Conservation (phyloP, 192 early-diverging fungal species). For the Chytriomyces sp. region DNA sequence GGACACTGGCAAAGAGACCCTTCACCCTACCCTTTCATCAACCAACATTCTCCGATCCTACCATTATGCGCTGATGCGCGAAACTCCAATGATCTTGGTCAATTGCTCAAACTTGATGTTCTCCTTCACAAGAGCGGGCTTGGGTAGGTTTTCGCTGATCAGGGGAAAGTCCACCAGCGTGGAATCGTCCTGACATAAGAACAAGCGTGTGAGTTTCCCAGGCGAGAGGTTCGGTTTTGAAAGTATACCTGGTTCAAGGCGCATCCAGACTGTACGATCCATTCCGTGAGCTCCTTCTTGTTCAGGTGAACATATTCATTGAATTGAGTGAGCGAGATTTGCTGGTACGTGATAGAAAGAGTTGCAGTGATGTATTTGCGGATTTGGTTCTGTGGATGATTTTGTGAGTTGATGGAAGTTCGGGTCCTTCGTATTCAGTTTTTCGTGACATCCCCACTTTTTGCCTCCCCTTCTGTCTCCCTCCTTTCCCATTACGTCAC, state of each 20-base stretch:
- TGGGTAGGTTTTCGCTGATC: conserved; percentile 82
- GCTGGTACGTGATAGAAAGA: conserved; percentile 80
- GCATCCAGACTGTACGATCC: conserved; percentile 42
- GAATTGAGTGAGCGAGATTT: conserved; percentile 64
- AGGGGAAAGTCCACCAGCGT: conserved; percentile 73
- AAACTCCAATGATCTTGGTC: conserved; percentile 45
- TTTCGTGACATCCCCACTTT: no score
- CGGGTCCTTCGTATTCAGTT: no score
- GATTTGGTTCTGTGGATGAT: conserved; percentile 68
- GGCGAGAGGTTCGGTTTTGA: no score
- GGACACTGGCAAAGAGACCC: no score
- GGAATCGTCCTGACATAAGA: conserved; percentile 26
- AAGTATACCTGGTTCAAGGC: conserved; percentile 5
- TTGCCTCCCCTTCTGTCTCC: no score
- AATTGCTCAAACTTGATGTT: conserved; percentile 82
- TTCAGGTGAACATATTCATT: conserved; percentile 69
- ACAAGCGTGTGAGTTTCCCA: background rate
- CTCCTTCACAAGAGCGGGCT: conserved; percentile 83
- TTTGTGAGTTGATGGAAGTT: background rate
- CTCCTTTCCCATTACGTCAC: no score
- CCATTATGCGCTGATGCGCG: background rate
- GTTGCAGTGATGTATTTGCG: conserved; percentile 74
- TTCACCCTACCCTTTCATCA: no score
- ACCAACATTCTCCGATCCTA: background rate
- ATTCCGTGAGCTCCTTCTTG: conserved; percentile 62